Evolutionary conservation across 306 rosid species (phyloP), one percentile per base, ranked within the genome.

Genomic region (Citrullus amarus): DNA sequence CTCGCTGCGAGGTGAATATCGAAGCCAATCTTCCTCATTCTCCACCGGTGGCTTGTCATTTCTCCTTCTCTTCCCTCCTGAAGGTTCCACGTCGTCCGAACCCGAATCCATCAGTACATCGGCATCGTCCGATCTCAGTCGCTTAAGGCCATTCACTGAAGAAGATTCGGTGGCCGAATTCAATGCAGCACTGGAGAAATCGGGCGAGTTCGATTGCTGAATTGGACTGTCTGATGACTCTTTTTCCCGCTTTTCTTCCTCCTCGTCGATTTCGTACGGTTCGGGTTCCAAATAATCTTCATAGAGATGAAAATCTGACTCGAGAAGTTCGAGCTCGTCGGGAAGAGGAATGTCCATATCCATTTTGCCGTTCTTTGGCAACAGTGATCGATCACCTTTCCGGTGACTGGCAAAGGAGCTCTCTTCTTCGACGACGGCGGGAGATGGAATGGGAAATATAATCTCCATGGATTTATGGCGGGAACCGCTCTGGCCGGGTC

Each of bases 251-350:
- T 75, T 79, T 71, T 54, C 81, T 85, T 79, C 80, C 20, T 79
- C 77, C 41, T 76, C 84, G 28, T 83, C 81, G 78, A 84, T 83
- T 79, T 91, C 90, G 55, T 80, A 38, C 54, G 82, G 81, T 17
- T 88, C 87, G 30, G 78, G 44, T 53, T 92, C 89, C 25, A 79
- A 77, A 77, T 72, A 59, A 73, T 88, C 82, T 55, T 90, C 87
- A 54, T 85, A 55, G 43, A 77, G 58, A 17, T 79, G 81, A 53
- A 67, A 85, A 82, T 82, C 81, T 43, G 93, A 92, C 83, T 94
- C 98, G 28, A 92, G 96, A 68, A 89, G 77, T 63, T 94, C 97
- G 32, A 94, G 96, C 83, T 94, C 97, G 77, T 93, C 96, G 1
- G 92, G 93, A 28, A 88, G 81, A 16, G 93, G 98, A 80, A 90